These are phyloP conservation scores for Elongisporangium prolatum DNA, from an alignment of 352 stramenopile species.

Conservation along the genomic window DNA sequence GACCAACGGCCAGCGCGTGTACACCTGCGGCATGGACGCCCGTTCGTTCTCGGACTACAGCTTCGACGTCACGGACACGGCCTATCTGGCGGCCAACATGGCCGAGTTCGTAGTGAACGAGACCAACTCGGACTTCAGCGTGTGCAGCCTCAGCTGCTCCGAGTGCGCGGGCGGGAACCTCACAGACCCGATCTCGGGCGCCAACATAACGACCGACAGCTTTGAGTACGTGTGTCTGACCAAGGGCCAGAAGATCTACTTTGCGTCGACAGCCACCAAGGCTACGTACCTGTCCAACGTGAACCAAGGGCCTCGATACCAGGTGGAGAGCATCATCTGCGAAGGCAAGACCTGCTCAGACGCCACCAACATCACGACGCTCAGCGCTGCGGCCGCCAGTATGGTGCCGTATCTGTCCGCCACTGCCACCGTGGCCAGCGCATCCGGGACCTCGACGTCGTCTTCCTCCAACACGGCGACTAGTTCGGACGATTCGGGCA, in stretches of 20 bases:
- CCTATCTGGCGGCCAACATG: constrained; percentile 75
- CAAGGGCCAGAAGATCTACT: constrained; percentile 85
- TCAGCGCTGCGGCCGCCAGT: constrained; percentile 40
- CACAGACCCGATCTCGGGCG: constrained; percentile 59
- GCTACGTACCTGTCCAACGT: constrained; percentile 57
- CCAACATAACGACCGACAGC: constrained; percentile 42
- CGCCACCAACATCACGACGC: constrained; percentile 43
- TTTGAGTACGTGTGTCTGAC: constrained; percentile 68
- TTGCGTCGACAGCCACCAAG: constrained; percentile 63
- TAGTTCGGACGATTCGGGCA: constrained; percentile 10
- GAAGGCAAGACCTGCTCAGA: constrained; percentile 45
- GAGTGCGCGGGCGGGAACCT: constrained; percentile 39
- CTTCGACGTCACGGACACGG: constrained; percentile 60
- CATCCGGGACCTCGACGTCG: background rate
- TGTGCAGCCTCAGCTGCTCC: constrained; percentile 30
- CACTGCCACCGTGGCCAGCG: constrained; percentile 14
- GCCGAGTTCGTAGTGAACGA: constrained; percentile 44
- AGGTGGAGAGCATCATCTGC: constrained; percentile 60
- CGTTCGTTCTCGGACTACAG: constrained; percentile 36
- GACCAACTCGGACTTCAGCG: constrained; percentile 26
- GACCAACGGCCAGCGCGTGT: constrained; percentile 58
- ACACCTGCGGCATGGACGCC: constrained; percentile 72
- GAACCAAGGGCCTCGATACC: constrained; percentile 40
- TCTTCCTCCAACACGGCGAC: constrained; percentile 10
- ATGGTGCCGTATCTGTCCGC: constrained; percentile 21